Percentiles rank a stretch among this genome's conserved stretches.
These are phyloP conservation scores for Citrullus mucosospermus DNA, from an alignment of 306 rosid genomes.

Conservation along the genomic window DNA sequence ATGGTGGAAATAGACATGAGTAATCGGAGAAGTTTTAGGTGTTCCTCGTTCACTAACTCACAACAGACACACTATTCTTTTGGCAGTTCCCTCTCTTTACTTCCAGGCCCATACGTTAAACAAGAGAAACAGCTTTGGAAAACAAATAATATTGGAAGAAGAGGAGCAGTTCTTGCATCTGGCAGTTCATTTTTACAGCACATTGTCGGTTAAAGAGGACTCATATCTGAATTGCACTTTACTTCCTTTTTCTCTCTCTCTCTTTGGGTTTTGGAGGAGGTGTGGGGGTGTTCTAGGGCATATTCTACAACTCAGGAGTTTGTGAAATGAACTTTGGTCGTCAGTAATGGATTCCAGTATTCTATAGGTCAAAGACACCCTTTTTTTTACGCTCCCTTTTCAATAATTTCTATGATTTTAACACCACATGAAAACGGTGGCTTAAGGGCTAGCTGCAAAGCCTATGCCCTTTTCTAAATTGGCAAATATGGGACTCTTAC, in stretches of 20 bases:
- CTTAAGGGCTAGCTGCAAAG: neutral
- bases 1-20: neutral
- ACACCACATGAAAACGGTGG: neutral
- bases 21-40: neutral
- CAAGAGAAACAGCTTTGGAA: neutral
- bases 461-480: neutral
- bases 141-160: neutral
- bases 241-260: neutral
- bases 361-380: neutral
- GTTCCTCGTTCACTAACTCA: neutral
- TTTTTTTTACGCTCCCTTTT: neutral
- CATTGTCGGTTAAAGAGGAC: constrained; percentile 6
- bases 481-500: constrained; percentile 17
- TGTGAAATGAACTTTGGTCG: neutral
- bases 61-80: neutral
- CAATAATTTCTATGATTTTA: neutral
- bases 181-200: neutral
- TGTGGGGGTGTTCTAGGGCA: neutral
- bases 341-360: neutral
- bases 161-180: neutral
- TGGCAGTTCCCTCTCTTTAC: neutral
- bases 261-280: neutral
- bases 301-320: neutral
- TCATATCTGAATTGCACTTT: neutral
- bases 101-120: neutral